Conservation (phyloP, 2,329 filamentous ascomycete species). For the Exophiala sideris region DNA sequence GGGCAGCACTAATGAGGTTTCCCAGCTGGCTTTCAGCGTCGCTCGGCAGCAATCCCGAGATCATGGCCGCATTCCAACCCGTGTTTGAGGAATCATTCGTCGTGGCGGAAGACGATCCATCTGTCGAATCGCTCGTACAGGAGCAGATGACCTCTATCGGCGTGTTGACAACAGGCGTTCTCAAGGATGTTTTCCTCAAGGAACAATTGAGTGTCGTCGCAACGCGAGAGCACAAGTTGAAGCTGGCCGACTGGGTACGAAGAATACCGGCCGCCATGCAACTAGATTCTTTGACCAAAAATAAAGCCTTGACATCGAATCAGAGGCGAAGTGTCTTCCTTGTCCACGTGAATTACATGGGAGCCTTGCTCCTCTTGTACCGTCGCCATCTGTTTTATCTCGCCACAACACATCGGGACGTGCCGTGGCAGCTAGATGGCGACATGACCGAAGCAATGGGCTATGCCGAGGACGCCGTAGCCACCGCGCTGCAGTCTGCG, state of each 20-base stretch:
- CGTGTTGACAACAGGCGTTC: not conserved
- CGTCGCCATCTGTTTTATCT: constrained; percentile 1
- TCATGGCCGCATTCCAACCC: not conserved
- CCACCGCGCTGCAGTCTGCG: not conserved
- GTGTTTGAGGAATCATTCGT: not conserved
- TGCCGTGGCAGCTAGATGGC: not conserved
- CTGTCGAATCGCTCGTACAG: not conserved
- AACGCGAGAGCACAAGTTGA: not conserved
- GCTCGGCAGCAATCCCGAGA: not conserved
- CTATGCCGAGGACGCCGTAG: constrained; percentile 2
- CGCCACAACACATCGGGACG: not conserved
- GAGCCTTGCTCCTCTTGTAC: not conserved
- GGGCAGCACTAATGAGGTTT: not conserved
- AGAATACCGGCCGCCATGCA: not conserved
- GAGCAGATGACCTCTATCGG: constrained; percentile 2
- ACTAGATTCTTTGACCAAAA: not conserved
- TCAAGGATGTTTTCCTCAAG: not conserved
- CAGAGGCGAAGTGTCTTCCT: constrained; percentile 1
- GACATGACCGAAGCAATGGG: not conserved
- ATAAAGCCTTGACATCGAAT: not conserved
- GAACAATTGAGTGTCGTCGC: not conserved
- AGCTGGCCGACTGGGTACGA: not conserved
- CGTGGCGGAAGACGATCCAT: not conserved
- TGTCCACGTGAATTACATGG: not conserved
- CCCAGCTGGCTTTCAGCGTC: not conserved